Evolutionary conservation across 768 basidiomycete genomes (phyloP), one percentile per base, ranked within the genome.

Genomic region (Coprinopsis marcescibilis): DNA sequence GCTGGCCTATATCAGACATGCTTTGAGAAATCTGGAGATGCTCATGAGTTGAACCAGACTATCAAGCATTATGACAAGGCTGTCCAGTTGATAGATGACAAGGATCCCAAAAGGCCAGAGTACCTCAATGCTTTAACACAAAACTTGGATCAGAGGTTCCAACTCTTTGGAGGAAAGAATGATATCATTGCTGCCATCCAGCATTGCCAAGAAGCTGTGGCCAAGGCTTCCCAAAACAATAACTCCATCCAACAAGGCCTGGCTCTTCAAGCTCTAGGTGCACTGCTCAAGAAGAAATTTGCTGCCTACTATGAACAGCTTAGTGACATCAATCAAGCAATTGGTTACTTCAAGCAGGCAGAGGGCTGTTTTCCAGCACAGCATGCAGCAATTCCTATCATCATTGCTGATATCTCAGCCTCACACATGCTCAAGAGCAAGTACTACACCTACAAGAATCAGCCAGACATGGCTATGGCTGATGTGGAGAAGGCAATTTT

Each of bases 401-500:
- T 46, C 17, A 38, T 39, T 19, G 10, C 30, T 19, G 45, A 46
- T 15, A 25, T 46, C 6, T 46, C 24, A 8, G 15, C 21, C 12
- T 25, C 45, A 3, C 20, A 38, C 23, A 30, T 32, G 15, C 45
- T 46, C 15, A 10, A 23, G 10, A 38, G 36, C 36, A 38, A 46
- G 25, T 46, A 44, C 43, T 14, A 44, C 17, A 11, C 33, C 10
- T 3, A 13, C 1, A 45, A 36, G 19, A 4, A 30, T 3, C 17
- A 36, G 11, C 10, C 1, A 4, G 12, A 30, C 21, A 26, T 15
- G 15, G 46, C 46, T 21, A 7, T 48, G 7, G 6, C 7, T 2
- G 38, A 41, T 30, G 21, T 48, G 17, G 46, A 48, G 25, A 15
- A 19, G 7, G 46, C 46, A 11, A 48, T 48, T n/a, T 12, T n/a